These are phyloP conservation scores for Torulaspora globosa DNA, from an alignment of 1,139 yeast species.

Conservation along the genomic window DNA sequence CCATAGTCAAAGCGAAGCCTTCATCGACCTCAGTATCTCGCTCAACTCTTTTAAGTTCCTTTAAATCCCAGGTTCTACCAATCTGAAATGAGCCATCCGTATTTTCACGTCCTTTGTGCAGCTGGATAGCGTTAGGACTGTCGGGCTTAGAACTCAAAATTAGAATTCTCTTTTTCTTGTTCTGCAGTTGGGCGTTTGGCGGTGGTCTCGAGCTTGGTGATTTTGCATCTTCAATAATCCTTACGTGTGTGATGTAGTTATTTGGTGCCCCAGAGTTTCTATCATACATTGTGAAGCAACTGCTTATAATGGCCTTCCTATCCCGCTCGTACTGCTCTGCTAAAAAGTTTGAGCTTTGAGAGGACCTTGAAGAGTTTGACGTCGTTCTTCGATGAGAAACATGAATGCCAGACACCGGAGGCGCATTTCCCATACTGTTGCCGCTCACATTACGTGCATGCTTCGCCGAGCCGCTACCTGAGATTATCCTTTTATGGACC, in stretches of 20 bases:
- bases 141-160: constrained; percentile 45
- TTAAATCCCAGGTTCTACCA: constrained; percentile 90
- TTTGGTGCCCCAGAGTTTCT: constrained; percentile 42
- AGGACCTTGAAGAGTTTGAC: constrained; percentile 32
- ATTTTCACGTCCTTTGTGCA: constrained; percentile 86
- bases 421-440: constrained; percentile 12
- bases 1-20: constrained; percentile 61
- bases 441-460: constrained; percentile 16
- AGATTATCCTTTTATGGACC: constrained; percentile 20
- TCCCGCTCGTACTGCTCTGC: constrained; percentile 54
- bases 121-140: constrained; percentile 58
- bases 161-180: constrained; percentile 46
- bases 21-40: constrained; percentile 48
- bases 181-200: constrained; percentile 37
- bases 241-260: constrained; percentile 56
- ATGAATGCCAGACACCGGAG: constrained; percentile 22
- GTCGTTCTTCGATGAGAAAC: constrained; percentile 26
- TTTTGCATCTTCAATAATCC: constrained; percentile 51
- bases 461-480: constrained; percentile 15
- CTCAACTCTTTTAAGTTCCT: constrained; percentile 58
- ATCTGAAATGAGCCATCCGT: constrained; percentile 74
- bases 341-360: constrained; percentile 38
- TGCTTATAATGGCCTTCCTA: constrained; percentile 42
- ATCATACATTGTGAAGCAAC: constrained; percentile 44
- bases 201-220: constrained; percentile 48